Conservation (phyloP, 169 alveolate species). For the Cryptosporidium meleagridis region DNA sequence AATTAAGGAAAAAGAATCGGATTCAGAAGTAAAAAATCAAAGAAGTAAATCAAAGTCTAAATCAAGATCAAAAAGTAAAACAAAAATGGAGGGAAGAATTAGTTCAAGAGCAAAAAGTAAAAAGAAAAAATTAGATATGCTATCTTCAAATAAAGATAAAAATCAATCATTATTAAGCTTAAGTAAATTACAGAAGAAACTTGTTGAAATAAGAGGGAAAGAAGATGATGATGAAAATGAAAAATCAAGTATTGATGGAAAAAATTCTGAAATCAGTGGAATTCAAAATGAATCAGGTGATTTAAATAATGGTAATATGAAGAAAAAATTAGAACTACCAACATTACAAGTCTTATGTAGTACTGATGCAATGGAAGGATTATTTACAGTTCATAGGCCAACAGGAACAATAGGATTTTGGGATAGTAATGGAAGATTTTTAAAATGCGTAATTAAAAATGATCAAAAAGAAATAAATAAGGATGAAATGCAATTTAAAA, state of each 20-base stretch:
- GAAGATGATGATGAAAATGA: slow-evolving; percentile 7
- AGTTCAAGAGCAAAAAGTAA: slow-evolving; percentile 2
- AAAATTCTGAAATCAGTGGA: neutral
- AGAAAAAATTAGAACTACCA: slow-evolving; percentile 41
- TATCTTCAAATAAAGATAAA: neutral
- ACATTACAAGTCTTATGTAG: slow-evolving; percentile 68
- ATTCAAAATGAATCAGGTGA: neutral
- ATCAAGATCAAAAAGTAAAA: slow-evolving; percentile 8
- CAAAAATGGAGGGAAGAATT: slow-evolving; percentile 28
- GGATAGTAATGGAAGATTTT: slow-evolving; percentile 75
- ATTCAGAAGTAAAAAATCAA: slow-evolving; percentile 12
- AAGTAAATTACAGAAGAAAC: slow-evolving; percentile 48
- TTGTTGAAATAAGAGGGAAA: slow-evolving; percentile 3
- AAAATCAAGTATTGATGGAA: neutral
- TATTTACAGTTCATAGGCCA: slow-evolving; percentile 58
- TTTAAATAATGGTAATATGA: neutral
- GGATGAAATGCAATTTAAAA: slow-evolving; percentile 4
- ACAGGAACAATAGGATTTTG: slow-evolving; percentile 73
- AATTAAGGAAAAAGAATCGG: slow-evolving; percentile 7
- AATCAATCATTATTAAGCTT: slow-evolving; percentile 4
- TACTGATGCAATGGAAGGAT: slow-evolving; percentile 74
- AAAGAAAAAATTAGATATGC: slow-evolving; percentile 4
- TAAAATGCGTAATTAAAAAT: slow-evolving; percentile 49
- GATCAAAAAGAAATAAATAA: slow-evolving; percentile 17
- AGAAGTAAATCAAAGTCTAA: slow-evolving; percentile 13